Evolutionary conservation across 2,329 filamentous ascomycete genomes (phyloP), one percentile per base, ranked within the genome.

Genomic region (Neoarthrinium moseri): DNA sequence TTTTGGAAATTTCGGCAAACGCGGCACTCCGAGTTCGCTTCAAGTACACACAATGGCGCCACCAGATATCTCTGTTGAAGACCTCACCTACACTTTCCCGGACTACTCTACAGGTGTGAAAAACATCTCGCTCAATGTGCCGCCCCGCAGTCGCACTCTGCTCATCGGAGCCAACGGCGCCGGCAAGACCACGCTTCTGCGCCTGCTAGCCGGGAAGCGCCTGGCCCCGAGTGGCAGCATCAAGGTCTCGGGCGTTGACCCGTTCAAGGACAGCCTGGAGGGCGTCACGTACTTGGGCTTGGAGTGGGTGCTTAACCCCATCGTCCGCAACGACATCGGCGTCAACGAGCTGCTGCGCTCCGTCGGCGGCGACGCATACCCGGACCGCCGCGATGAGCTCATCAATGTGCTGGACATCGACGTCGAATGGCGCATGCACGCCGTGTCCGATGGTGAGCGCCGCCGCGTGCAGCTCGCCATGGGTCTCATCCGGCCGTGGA

Each of bases 291-390:
- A 99, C 68, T 86, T 99, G 6, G 94, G 94, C 1, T 82, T 96
- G 1, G 94, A 99, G 75, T 99, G 94, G 94, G 94, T 97, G 3
- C 80, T 99, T 8, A 97, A 97, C 73, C 89, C 89, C 39, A 95
- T 97, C 59, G 94, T 97, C 38, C 87, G 92, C 42, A 95, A 87
- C 23, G 94, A 99, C 68, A 96, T 99, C 56, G 90, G 89, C 48
- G 92, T 99, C 4, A 80, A 79, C 4, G 91, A 95, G 54, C 81
- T 99, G 5, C 82, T 99, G 21, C 73, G 83, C 39, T 90, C 84
- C 3, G 89, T 99, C 0, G 94, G 94, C 50, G 94, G 94, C 11
- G 81, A 95, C 65, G 80, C 82, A 56, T 99, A 88, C 67, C 81
- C 87, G 0, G 84, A 79, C 15, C 85, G 94, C 1, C 80, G 91